Evolutionary conservation across 2,329 filamentous ascomycete species (phyloP).

Genomic region (Colletotrichum tamarilloi): DNA sequence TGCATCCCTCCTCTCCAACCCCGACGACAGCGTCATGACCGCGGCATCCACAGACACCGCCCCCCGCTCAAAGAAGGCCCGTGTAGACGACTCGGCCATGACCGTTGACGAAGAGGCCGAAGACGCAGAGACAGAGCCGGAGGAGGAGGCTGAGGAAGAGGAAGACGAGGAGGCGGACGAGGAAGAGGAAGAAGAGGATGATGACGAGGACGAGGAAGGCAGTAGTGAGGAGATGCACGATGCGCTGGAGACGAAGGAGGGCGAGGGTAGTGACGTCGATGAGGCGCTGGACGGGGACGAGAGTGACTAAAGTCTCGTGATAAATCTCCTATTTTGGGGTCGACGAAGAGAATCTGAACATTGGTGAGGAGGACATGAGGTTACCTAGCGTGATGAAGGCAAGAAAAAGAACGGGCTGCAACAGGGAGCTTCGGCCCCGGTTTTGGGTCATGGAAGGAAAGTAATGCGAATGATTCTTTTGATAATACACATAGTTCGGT

Average conservation of each 20-base stretch:
- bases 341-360: background rate
- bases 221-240: slow-evolving; percentile 67
- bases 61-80: slow-evolving; percentile 56
- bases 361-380: background rate
- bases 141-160: slow-evolving; percentile 60
- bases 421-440: background rate
- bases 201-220: slow-evolving; percentile 61
- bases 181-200: slow-evolving; percentile 56
- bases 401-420: background rate
- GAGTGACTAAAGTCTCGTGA: slow-evolving; percentile 56
- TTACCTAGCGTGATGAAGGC: background rate
- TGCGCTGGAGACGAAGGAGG: slow-evolving; percentile 60
- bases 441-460: background rate
- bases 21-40: slow-evolving; percentile 48
- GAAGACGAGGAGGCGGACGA: slow-evolving; percentile 58
- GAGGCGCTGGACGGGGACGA: slow-evolving; percentile 73
- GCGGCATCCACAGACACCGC: slow-evolving; percentile 44
- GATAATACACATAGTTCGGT: background rate
- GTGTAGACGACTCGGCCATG: slow-evolving; percentile 53
- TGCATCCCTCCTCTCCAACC: slow-evolving; percentile 37
- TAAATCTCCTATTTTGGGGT: background rate
- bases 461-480: background rate
- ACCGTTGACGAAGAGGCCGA: slow-evolving; percentile 48
- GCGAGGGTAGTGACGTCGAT: slow-evolving; percentile 63
- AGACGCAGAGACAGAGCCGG: slow-evolving; percentile 56